Evolutionary conservation across 139 green algal genomes (phyloP).

Genomic region (Asterochloris sp.): DNA sequence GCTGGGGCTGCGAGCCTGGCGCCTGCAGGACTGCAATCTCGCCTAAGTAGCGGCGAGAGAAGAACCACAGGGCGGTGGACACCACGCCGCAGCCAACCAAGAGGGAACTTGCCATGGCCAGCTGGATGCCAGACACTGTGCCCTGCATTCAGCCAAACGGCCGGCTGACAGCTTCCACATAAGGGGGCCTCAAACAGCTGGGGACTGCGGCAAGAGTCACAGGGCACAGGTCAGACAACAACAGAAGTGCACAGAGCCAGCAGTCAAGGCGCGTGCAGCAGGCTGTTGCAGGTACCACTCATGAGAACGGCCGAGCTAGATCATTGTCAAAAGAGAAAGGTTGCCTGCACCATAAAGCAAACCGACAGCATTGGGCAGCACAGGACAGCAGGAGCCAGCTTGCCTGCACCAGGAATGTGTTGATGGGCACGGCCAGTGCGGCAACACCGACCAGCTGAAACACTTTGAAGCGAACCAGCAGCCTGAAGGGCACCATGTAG

Average conservation of each 20-base stretch:
- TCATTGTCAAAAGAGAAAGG: no score
- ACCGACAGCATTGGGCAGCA: no score
- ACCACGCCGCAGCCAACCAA: constrained; percentile 37
- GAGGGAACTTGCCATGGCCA: constrained; percentile 33
- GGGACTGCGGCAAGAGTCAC: no score
- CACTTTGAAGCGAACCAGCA: constrained; percentile 71
- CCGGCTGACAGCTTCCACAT: no score
- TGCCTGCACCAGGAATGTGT: constrained; percentile 26
- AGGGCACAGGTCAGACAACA: no score
- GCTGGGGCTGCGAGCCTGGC: constrained; percentile 14
- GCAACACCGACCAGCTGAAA: constrained; percentile 65
- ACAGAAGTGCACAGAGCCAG: no score
- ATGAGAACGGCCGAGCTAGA: no score
- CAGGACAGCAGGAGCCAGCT: background rate
- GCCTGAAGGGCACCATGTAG: constrained; percentile 57
- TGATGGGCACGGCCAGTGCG: constrained; percentile 27
- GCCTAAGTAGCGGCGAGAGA: constrained; percentile 70
- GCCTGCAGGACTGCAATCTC: constrained; percentile 63
- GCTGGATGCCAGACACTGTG: constrained; percentile 17
- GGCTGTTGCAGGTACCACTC: no score
- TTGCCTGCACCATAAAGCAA: no score
- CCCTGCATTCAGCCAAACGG: constrained; percentile 12
- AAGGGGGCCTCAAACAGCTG: no score
- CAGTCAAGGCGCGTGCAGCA: no score
- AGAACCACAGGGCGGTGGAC: constrained; percentile 57